Conservation (phyloP, 257 asterid genomes). For the Haberlea rhodopensis region DNA sequence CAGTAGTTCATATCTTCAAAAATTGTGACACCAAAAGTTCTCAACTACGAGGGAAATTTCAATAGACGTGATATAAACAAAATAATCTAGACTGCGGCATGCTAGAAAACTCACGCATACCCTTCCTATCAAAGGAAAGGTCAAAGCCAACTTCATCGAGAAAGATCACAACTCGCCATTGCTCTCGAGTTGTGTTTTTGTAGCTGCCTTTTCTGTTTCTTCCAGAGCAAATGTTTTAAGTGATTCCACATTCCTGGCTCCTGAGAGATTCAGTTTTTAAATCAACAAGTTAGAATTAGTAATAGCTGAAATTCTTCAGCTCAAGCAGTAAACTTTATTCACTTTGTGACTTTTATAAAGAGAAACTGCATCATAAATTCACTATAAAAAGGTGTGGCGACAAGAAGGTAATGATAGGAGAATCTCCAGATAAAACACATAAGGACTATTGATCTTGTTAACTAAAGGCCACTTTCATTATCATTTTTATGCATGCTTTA, state of each 20-base stretch:
- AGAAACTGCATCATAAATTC: neutral
- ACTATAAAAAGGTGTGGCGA: neutral
- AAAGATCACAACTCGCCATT: conserved; percentile 55
- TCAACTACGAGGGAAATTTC: neutral
- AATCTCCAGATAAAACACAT: neutral
- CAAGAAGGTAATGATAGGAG: neutral
- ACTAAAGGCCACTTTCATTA: neutral
- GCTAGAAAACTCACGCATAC: neutral
- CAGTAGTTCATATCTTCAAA: neutral
- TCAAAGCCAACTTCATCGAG: neutral
- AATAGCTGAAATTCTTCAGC: neutral
- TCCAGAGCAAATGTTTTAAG: conserved; percentile 61
- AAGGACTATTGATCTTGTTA: neutral
- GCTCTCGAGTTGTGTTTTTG: conserved; percentile 44
- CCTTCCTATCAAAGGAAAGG: neutral
- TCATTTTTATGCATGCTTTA: neutral
- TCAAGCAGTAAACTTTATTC: neutral
- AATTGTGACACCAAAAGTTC: neutral
- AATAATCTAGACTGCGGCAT: neutral
- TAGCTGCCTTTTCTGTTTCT: conserved; percentile 71
- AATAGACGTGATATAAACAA: neutral
- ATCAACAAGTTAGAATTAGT: neutral
- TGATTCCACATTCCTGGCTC: conserved; percentile 61
- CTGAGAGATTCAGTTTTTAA: conserved; percentile 32
- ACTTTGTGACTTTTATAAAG: neutral